Conservation (phyloP, 1,284 basidiomycete species). For the Cryptococcus jaspeensis region DNA sequence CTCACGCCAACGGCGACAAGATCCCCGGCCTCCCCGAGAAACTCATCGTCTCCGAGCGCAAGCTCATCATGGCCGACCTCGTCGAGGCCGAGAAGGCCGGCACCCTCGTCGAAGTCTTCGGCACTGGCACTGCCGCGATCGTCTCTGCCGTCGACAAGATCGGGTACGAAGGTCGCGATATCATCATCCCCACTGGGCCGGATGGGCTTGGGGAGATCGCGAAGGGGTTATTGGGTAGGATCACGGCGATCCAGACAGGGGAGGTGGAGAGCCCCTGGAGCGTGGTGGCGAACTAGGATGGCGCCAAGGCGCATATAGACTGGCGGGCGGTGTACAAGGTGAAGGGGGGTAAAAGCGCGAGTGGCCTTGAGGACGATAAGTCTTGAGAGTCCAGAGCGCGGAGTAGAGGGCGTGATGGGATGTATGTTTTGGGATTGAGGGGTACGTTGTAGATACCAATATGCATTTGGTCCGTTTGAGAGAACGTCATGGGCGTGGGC, state of each 20-base stretch:
- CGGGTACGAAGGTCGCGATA: slow-evolving; percentile 82
- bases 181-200: slow-evolving; percentile 78
- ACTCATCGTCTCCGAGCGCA: slow-evolving; percentile 75
- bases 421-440: background rate
- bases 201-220: slow-evolving; percentile 87
- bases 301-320: too few species aligned
- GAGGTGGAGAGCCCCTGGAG: slow-evolving; percentile 77
- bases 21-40: slow-evolving; percentile 66
- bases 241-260: slow-evolving; percentile 89
- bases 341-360: too few species aligned
- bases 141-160: slow-evolving; percentile 78
- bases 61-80: slow-evolving; percentile 86
- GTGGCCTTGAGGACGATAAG: too few species aligned
- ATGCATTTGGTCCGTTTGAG: background rate
- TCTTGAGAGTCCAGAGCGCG: too few species aligned
- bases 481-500: background rate
- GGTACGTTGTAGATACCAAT: slow-evolving; percentile 1
- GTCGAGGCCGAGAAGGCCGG: slow-evolving; percentile 69
- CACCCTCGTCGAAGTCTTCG: slow-evolving; percentile 85
- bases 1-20: slow-evolving; percentile 64
- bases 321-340: too few species aligned
- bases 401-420: background rate
- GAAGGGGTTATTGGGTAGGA: slow-evolving; percentile 73
- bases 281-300: slow-evolving; percentile 37
- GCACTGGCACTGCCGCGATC: slow-evolving; percentile 86